Percentiles rank a stretch among this genome's conserved stretches.
phyloP scores from a whole-genome alignment of 306 rosid genomes.

The Cajanus cajan region DNA sequence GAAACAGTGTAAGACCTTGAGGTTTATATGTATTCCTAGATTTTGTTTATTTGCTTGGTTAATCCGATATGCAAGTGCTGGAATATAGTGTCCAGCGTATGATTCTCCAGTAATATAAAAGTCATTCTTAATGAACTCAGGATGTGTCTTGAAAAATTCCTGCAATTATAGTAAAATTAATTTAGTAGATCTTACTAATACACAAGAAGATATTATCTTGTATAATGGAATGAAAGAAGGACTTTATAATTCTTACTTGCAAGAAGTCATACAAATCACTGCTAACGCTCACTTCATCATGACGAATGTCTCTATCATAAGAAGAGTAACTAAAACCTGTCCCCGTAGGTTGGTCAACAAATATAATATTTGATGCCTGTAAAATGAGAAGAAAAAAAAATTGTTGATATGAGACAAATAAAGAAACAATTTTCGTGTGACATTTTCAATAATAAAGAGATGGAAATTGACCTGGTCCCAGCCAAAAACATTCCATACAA shows the following conservation, averaged over 20 bases:
- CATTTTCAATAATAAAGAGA: background rate
- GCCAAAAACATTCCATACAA: too few relatives aligned
- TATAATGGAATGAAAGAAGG: background rate
- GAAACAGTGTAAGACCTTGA: too few relatives aligned
- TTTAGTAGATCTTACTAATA: background rate
- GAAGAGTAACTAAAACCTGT: constrained; percentile 84
- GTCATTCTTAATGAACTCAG: too few relatives aligned
- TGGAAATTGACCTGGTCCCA: too few relatives aligned
- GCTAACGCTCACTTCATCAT: constrained; percentile 78
- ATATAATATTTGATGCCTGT: constrained; percentile 85
- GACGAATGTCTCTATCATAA: constrained; percentile 55
- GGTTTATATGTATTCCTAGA: too few relatives aligned
- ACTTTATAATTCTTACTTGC: constrained; percentile 49
- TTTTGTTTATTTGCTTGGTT: too few relatives aligned
- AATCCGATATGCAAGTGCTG: constrained; percentile 63
- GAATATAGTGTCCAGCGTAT: too few relatives aligned
- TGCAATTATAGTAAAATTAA: background rate
- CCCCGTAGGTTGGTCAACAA: constrained; percentile 86
- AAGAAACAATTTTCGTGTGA: background rate
- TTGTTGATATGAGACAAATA: background rate
- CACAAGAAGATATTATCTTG: background rate
- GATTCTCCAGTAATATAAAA: too few relatives aligned
- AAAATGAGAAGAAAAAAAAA: background rate
- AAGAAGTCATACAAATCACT: constrained; percentile 80
- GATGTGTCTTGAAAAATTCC: too few relatives aligned